Base-by-base conservation (phyloP, 1,284 basidiomycete species). In the Wolfiporia cocos region DNA sequence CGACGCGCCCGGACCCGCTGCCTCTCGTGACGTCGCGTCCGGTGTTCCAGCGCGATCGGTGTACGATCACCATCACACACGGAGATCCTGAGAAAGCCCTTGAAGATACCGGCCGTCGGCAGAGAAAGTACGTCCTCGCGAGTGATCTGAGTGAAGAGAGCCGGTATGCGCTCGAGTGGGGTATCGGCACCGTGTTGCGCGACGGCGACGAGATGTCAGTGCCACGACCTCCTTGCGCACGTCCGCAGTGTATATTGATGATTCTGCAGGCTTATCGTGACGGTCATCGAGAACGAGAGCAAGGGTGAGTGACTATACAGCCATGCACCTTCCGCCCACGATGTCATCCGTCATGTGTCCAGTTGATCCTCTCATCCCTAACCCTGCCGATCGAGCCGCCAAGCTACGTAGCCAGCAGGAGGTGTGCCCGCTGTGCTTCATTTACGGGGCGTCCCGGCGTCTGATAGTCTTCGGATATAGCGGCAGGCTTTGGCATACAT, bases 91-190 rank as follows among this genome's bases (percentile, higher is more conserved):
- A 72, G 28, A 68, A 58, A 0, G 73, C 72, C 30, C 60, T 80
- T 28, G 74, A 73, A 32, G 55, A 65, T 44, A 66, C 61, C 15
- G 75, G 72, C 22, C 73, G 86, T 52, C 74, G 77, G 45, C 69
- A 66, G 46, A 80, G 81, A 54, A 74, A 76, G 34, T 99, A 98
- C 62, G 73, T 97, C 5, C 86, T 98, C 15, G 88, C 92, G 2
- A 95, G 91, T 56, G 95, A 99, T 72, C 63, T 98, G 54, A 92
- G 88, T 50, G 89, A 96, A 53, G 93, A 96, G 68, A 85, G 81
- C 63, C 73, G 86, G 28, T 96, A 92, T 63, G 92, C 93, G 0
- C 78, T 95, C 5, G 92, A 95, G 61, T 95, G 92, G 92, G 92
- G 89, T 1, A 94, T 98, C 47, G 95, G 95, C 4, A 98, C 95